These are phyloP conservation scores for Colletotrichum trifolii DNA, from an alignment of 2,329 filamentous ascomycete species.

Conservation along the genomic window DNA sequence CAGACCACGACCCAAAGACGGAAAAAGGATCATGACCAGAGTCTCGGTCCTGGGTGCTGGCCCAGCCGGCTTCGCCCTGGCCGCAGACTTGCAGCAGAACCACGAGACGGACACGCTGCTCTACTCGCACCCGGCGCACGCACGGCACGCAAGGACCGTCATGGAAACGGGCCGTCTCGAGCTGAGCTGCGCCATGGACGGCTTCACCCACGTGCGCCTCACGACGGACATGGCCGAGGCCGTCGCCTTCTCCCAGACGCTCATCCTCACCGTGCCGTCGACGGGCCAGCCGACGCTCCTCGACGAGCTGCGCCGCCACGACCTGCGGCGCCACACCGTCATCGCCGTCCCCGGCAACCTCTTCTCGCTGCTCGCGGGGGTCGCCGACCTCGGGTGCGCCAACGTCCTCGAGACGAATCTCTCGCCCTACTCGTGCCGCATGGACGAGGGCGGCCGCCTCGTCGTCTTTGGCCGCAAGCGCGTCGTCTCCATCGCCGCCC, in stretches of 20 bases:
- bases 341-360: conserved; percentile 24
- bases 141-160: conserved; percentile 15
- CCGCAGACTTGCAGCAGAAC: conserved; percentile 22
- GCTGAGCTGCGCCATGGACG: conserved; percentile 22
- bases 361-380: conserved; percentile 7
- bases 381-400: conserved; percentile 3
- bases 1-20: background rate
- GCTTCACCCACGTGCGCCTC: conserved; percentile 9
- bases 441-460: conserved; percentile 6
- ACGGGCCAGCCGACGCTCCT: conserved; percentile 24
- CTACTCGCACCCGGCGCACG: conserved; percentile 23
- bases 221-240: conserved; percentile 22
- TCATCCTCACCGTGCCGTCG: conserved; percentile 24
- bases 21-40: background rate
- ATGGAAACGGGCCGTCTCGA: conserved; percentile 16
- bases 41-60: conserved; percentile 24
- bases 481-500: conserved; percentile 16
- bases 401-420: conserved; percentile 26
- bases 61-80: conserved; percentile 26
- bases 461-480: conserved; percentile 21
- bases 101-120: conserved; percentile 1
- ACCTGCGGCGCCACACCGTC: conserved; percentile 12
- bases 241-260: conserved; percentile 17
- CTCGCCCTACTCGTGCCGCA: conserved; percentile 25
- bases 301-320: conserved; percentile 8